phyloP scores from a whole-genome alignment of 768 basidiomycete genomes.

The Lyophyllum semitale region DNA sequence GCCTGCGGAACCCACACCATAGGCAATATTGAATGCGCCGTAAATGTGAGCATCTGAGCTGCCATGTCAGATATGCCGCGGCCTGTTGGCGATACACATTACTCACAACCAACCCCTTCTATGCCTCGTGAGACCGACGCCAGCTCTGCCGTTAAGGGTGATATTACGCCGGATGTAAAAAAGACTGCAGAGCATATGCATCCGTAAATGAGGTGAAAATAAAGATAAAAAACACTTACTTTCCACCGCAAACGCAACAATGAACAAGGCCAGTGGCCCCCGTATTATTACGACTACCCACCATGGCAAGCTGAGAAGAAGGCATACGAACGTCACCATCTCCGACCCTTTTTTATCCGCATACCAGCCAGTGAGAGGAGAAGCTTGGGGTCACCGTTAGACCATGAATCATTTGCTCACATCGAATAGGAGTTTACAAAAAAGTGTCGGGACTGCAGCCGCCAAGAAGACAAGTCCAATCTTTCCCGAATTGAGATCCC shows the following conservation, averaged over 20 bases:
- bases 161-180: slow-evolving; percentile 57
- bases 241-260: slow-evolving; percentile 50
- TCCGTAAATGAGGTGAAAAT: neutral
- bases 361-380: slow-evolving; percentile 58
- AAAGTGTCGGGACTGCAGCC: slow-evolving; percentile 60
- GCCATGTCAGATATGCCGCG: slow-evolving; percentile 1
- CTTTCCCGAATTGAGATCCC: slow-evolving; percentile 46
- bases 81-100: neutral
- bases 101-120: slow-evolving; percentile 70
- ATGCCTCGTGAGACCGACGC: slow-evolving; percentile 58
- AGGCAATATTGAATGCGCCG: slow-evolving; percentile 73
- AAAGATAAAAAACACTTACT: slow-evolving; percentile 38
- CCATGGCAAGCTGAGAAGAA: slow-evolving; percentile 64
- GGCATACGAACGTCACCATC: slow-evolving; percentile 48
- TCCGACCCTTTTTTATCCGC: slow-evolving; percentile 59
- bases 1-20: slow-evolving; percentile 66
- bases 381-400: slow-evolving; percentile 39
- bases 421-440: slow-evolving; percentile 46
- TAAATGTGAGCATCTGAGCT: slow-evolving; percentile 71
- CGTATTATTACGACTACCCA: slow-evolving; percentile 55
- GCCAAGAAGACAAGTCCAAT: slow-evolving; percentile 74
- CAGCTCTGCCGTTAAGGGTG: slow-evolving; percentile 68
- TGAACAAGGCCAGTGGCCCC: slow-evolving; percentile 47
- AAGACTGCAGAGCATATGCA: slow-evolving; percentile 44
- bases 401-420: neutral